Evolutionary conservation across 2,329 filamentous ascomycete species (phyloP).

Genomic region (Sarocladiaceae sp.): DNA sequence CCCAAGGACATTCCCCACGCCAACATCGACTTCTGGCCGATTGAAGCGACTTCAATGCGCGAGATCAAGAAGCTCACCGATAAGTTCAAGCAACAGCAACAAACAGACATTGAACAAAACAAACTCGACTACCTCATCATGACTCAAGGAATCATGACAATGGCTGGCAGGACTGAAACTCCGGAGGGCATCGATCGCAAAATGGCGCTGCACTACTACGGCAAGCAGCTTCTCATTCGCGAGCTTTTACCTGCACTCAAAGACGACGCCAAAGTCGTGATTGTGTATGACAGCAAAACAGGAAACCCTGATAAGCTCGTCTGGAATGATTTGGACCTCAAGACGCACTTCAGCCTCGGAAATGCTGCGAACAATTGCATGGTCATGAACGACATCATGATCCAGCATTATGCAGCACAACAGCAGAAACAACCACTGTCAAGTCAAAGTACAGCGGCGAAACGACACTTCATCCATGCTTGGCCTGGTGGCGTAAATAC

Average conservation of each 20-base stretch:
- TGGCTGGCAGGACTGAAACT: constrained; percentile 32
- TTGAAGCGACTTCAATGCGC: constrained; percentile 30
- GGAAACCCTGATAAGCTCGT: constrained; percentile 29
- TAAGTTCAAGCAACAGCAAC: constrained; percentile 15
- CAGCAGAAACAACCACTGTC: constrained; percentile 15
- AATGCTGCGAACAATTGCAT: constrained; percentile 32
- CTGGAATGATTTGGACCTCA: constrained; percentile 36
- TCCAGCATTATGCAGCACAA: constrained; percentile 27
- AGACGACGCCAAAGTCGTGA: constrained; percentile 32
- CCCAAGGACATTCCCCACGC: constrained; percentile 23
- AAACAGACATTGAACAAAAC: constrained; percentile 14
- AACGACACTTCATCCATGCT: constrained; percentile 34
- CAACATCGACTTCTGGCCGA: constrained; percentile 27
- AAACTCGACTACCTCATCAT: constrained; percentile 34
- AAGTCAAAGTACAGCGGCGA: constrained; percentile 1
- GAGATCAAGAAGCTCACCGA: constrained; percentile 29
- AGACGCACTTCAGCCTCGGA: constrained; percentile 25
- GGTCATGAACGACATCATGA: constrained; percentile 33
- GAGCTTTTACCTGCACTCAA: constrained; percentile 34
- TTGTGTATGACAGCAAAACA: constrained; percentile 27
- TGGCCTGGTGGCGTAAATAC: constrained; percentile 35
- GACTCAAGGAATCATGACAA: constrained; percentile 32
- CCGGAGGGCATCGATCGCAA: constrained; percentile 40
- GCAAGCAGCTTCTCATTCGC: constrained; percentile 36
- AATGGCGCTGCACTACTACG: constrained; percentile 42